Evolutionary conservation across 805 yeast species (phyloP), one percentile per base, ranked within the genome.

Genomic region (Saccharomycopsis sp.): DNA sequence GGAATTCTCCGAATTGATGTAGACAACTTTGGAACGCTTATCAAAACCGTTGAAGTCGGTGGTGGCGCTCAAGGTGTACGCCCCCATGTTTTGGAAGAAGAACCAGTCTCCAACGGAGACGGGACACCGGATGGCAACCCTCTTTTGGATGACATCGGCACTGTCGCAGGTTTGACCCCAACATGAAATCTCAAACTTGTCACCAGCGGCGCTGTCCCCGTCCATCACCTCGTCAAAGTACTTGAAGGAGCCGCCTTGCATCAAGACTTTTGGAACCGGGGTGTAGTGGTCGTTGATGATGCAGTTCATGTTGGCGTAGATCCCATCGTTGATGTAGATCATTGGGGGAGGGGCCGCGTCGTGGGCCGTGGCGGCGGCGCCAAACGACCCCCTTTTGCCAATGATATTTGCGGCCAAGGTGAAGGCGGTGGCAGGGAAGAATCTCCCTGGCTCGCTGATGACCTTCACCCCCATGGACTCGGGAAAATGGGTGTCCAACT

Each of bases 151-250:
- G 59, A 94, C 81, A 60, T 89, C 98, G 48, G 89, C 68, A 3
- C 96, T 96, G 62, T 89, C 98, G 64, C 98, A 89, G 15, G 97
- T 89, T 34, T 97, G 98, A 4, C 98, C 98, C 98, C 98, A 89
- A 46, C 92, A 70, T 3, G 95, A 83, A 39, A 72, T 80, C 10
- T 52, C 50, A 40, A 37, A 48, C 6, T 29, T 30, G 17, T 33
- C 32, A 9, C 15, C 25, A 8, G n/a, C 10, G 12, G 30, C 33
- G 5, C 22, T 31, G 7, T 19, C 21, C 31, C 59, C 65, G 40
- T 52, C 53, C n/a, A 89, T 70, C 38, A 41, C 45, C 5, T 38
- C 42, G 10, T 38, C 37, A 10, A 43, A 47, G 51, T 68, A 71
- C 46, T 60, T 60, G 56, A 68, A 73, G 34, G 65, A 56, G 32